A percentile compares a stretch with the other conserved stretches of the same genome.
phyloP scores from a whole-genome alignment of 2,329 filamentous ascomycete genomes.

The Beauveria sp. region DNA sequence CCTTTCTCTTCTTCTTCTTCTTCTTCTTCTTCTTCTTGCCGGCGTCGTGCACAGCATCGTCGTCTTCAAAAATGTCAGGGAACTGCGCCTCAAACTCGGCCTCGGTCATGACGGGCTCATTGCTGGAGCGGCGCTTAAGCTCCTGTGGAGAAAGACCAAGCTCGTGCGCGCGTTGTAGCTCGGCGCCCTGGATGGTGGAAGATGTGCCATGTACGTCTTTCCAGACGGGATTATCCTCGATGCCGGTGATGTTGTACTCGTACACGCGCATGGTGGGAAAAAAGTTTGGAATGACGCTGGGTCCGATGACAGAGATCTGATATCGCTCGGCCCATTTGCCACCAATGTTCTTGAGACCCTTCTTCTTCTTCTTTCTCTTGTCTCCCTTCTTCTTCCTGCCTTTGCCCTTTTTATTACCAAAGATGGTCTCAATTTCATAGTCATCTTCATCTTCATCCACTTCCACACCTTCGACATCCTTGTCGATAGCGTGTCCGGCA shows the following conservation, averaged over 20 bases:
- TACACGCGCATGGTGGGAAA: conserved; percentile 85
- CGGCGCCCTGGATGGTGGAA: conserved; percentile 20
- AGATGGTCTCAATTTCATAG: conserved; percentile 11
- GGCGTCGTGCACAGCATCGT: conserved; percentile 26
- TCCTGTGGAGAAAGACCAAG: conserved; percentile 17
- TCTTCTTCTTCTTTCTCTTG: conserved; percentile 43
- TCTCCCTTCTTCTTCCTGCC: conserved; percentile 28
- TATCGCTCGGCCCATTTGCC: conserved; percentile 81
- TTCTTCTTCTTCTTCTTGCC: conserved; percentile 37
- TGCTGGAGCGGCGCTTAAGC: conserved; percentile 21
- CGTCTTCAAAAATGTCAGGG: conserved; percentile 15
- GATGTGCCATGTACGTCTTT: conserved; percentile 21
- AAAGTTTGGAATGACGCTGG: conserved; percentile 88
- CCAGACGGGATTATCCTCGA: conserved; percentile 52
- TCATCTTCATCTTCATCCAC: conserved; percentile 17
- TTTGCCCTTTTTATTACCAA: conserved; percentile 13
- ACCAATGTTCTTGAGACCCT: conserved; percentile 54
- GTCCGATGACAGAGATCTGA: conserved; percentile 69
- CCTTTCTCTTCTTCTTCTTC: conserved; percentile 38
- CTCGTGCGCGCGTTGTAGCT: conserved; percentile 25
- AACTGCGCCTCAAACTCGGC: conserved; percentile 31
- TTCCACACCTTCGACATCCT: conserved; percentile 14
- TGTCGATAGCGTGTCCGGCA: conserved; percentile 10
- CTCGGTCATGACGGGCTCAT: conserved; percentile 15
- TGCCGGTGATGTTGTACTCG: conserved; percentile 82